Evolutionary conservation across 1,284 basidiomycete genomes (phyloP).

Genomic region (Vanrija humicola): DNA sequence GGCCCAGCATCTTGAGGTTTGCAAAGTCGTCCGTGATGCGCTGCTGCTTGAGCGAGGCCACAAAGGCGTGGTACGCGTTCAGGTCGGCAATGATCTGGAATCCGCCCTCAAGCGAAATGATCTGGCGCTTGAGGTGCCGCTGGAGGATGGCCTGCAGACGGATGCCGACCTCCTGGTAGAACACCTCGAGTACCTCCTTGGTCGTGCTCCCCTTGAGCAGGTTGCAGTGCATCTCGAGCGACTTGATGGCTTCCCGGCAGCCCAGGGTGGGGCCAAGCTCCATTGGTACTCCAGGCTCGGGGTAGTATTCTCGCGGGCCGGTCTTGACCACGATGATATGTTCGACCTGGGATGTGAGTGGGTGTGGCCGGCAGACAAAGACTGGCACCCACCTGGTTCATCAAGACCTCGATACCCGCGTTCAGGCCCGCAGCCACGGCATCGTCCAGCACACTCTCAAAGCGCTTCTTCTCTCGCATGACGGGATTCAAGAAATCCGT

Average conservation of each 20-base stretch:
- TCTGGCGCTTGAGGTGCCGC: constrained; percentile 94
- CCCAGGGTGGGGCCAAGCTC: constrained; percentile 81
- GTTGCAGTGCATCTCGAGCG: constrained; percentile 82
- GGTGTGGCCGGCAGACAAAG: no score
- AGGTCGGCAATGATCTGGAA: constrained; percentile 92
- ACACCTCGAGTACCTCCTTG: constrained; percentile 93
- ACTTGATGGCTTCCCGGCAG: constrained; percentile 78
- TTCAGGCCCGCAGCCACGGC: constrained; percentile 89
- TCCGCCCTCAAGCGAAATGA: constrained; percentile 87
- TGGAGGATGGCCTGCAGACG: constrained; percentile 85
- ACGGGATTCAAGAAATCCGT: constrained; percentile 92
- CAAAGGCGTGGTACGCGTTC: constrained; percentile 86
- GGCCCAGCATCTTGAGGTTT: constrained; percentile 91
- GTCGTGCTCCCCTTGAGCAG: constrained; percentile 88
- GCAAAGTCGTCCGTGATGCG: constrained; percentile 79
- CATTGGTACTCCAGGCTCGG: constrained; percentile 66
- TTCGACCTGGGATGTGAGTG: constrained; percentile 65
- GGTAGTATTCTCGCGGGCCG: constrained; percentile 82
- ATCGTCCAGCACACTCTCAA: constrained; percentile 87
- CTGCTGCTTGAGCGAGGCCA: constrained; percentile 66
- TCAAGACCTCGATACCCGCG: constrained; percentile 89
- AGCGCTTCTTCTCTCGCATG: constrained; percentile 92
- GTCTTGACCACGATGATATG: constrained; percentile 83
- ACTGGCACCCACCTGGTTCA: constrained; percentile 69
- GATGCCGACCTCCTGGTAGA: constrained; percentile 94